A percentile compares a stretch with the other conserved stretches of the same genome.
These are phyloP conservation scores for Lupinus albus DNA, from an alignment of 306 rosid species.

Conservation along the genomic window DNA sequence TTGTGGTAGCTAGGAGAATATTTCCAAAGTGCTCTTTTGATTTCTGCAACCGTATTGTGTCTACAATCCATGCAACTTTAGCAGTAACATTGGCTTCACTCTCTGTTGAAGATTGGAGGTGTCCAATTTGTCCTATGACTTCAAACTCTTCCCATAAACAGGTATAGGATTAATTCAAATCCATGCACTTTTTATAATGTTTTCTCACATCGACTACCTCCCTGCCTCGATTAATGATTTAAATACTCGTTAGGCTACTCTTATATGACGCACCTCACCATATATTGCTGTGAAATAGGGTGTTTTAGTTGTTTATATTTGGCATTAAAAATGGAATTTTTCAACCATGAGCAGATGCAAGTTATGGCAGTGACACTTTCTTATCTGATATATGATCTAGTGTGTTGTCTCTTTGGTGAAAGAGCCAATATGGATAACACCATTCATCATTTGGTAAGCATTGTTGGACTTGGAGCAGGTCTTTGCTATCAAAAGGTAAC, in stretches of 20 bases:
- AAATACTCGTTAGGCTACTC: too few relatives aligned
- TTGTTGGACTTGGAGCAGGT: conserved; percentile 72
- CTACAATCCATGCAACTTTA: conserved; percentile 65
- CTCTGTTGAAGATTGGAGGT: conserved; percentile 69
- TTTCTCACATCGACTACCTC: neutral
- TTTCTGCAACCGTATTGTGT: conserved; percentile 70
- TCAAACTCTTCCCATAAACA: conserved; percentile 59
- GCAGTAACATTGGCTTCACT: conserved; percentile 70
- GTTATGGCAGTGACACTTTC: conserved; percentile 67
- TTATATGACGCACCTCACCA: neutral
- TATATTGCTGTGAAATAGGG: neutral
- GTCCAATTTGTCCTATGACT: conserved; percentile 71
- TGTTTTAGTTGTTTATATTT: conserved; percentile 12
- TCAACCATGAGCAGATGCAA: conserved; percentile 57
- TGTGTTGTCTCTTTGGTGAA: conserved; percentile 72
- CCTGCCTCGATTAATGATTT: too few relatives aligned
- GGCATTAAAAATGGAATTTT: conserved; percentile 30
- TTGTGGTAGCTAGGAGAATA: conserved; percentile 50
- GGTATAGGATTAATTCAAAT: conserved; percentile 39
- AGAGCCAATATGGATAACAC: conserved; percentile 57
- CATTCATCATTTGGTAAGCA: conserved; percentile 81
- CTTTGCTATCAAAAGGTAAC: conserved; percentile 70
- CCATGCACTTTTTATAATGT: neutral
- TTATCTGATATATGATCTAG: conserved; percentile 71
- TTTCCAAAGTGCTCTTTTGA: conserved; percentile 59